phyloP scores from a whole-genome alignment of 805 yeast species.

The Schwanniomyces polymorphus region DNA sequence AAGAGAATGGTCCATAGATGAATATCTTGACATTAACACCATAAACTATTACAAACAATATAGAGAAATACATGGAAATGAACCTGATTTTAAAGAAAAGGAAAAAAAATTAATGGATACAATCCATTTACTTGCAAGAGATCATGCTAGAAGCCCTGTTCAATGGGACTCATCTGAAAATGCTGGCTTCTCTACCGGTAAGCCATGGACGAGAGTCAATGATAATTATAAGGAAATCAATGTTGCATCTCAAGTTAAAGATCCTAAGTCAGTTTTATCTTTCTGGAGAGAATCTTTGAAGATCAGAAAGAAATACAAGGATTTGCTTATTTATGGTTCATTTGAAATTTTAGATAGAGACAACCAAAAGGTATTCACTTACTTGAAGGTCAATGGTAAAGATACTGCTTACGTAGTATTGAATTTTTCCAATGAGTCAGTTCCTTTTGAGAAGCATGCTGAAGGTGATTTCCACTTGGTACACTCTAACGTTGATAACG shows the following conservation, averaged over 20 bases:
- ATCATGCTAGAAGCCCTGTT: constrained; percentile 56
- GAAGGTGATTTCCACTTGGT: constrained; percentile 30
- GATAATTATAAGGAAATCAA: constrained; percentile 51
- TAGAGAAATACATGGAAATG: constrained; percentile 21
- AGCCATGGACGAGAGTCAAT: constrained; percentile 56
- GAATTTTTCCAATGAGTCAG: constrained; percentile 39
- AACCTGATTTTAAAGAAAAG: constrained; percentile 20
- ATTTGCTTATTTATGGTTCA: constrained; percentile 45
- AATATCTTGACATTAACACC: constrained; percentile 52
- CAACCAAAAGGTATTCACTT: constrained; percentile 42
- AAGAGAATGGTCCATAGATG: constrained; percentile 44
- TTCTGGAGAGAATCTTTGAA: constrained; percentile 47
- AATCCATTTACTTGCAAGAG: constrained; percentile 45
- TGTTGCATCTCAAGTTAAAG: constrained; percentile 44
- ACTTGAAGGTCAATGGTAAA: constrained; percentile 33
- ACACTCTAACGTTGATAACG: constrained; percentile 27
- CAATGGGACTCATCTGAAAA: constrained; percentile 49
- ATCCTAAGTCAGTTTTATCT: constrained; percentile 44
- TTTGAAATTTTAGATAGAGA: constrained; percentile 45
- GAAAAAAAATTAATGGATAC: constrained; percentile 25
- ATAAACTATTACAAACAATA: constrained; percentile 40
- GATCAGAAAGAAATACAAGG: constrained; percentile 45
- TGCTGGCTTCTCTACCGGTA: constrained; percentile 49
- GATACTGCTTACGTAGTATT: constrained; percentile 37
- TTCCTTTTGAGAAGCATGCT: constrained; percentile 26